These are phyloP conservation scores for Neoscytalidium dimidiatum DNA, from an alignment of 2,329 filamentous ascomycete species.

Conservation along the genomic window DNA sequence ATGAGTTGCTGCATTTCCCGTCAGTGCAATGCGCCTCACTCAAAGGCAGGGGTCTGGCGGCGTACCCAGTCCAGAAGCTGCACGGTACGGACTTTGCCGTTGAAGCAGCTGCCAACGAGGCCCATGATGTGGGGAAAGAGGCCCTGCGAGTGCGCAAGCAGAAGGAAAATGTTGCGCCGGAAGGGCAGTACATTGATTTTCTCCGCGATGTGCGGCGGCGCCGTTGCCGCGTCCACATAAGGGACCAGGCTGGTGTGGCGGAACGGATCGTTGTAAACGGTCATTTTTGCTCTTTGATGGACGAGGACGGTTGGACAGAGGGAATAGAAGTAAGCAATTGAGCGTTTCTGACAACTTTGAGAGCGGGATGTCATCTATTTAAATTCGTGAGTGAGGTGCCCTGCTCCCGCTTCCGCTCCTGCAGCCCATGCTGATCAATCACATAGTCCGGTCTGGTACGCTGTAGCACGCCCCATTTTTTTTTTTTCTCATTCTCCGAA, in stretches of 20 bases:
- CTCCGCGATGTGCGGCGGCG: background rate
- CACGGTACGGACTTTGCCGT: background rate
- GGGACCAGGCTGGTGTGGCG: conserved; percentile 4
- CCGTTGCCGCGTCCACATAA: background rate
- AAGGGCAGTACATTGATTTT: conserved; percentile 14
- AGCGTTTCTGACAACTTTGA: no score
- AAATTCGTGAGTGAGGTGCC: no score
- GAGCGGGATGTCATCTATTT: no score
- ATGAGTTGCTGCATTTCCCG: conserved; percentile 24
- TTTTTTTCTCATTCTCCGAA: no score
- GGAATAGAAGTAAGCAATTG: no score
- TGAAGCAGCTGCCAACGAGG: background rate
- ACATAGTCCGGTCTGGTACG: no score
- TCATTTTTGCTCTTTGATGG: no score
- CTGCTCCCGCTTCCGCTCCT: no score
- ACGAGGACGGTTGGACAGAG: no score
- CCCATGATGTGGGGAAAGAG: conserved; percentile 7
- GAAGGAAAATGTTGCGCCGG: conserved; percentile 11
- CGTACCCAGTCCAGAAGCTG: conserved; percentile 21
- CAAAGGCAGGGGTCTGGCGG: no score
- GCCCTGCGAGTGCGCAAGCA: background rate
- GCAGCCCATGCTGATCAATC: no score
- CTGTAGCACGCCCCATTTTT: no score
- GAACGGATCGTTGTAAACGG: background rate
- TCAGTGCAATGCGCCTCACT: background rate